Evolutionary conservation across 352 stramenopile genomes (phyloP).

Genomic region (Aphanomyces cochlioides): DNA sequence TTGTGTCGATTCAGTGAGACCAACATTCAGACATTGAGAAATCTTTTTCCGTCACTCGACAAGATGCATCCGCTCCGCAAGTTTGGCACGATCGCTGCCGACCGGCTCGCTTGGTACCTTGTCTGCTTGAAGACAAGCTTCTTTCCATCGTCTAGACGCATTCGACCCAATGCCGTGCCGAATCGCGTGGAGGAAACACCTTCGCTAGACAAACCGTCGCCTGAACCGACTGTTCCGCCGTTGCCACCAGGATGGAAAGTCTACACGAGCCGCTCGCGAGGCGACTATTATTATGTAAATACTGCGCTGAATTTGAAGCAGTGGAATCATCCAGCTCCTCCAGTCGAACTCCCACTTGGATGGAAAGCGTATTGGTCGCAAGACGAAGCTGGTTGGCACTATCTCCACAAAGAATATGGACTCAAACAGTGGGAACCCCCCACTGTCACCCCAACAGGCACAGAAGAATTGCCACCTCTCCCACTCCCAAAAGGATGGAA

Average conservation of each 20-base stretch:
- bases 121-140: slow-evolving; percentile 1
- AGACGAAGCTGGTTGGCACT: background rate
- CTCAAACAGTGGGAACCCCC: background rate
- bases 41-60: background rate
- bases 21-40: background rate
- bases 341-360: background rate
- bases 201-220: background rate
- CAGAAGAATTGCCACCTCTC: background rate
- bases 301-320: background rate
- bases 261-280: background rate
- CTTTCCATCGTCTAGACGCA: background rate
- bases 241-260: background rate
- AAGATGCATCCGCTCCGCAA: background rate
- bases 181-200: background rate
- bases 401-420: background rate
- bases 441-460: background rate
- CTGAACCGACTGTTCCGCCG: background rate
- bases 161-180: background rate
- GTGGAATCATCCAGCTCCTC: background rate
- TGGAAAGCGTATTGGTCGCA: background rate
- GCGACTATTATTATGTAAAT: background rate
- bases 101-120: background rate
- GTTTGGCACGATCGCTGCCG: background rate
- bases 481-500: background rate
- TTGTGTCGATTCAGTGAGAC: background rate